Percentiles rank a stretch among this genome's conserved stretches.
Evolutionary conservation across 352 stramenopile genomes (phyloP).

Genomic region (Pythium periplocum): DNA sequence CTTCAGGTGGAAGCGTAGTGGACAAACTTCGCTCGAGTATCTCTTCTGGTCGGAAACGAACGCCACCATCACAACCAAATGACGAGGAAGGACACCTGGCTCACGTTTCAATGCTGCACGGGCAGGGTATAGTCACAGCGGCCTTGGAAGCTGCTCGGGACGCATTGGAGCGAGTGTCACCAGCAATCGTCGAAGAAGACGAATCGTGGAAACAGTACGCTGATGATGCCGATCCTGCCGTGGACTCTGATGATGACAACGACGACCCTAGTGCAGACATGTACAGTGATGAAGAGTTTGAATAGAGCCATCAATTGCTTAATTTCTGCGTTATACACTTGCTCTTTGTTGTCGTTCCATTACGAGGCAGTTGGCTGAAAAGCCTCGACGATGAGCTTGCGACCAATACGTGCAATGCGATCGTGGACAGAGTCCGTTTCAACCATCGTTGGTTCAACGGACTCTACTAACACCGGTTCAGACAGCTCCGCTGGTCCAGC

Average conservation of each 20-base stretch:
- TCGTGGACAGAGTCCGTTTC: slow-evolving; percentile 26
- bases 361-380: slow-evolving; percentile 18
- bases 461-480: too few species aligned
- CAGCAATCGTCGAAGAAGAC: slow-evolving; percentile 13
- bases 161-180: not conserved
- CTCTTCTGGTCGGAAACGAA: slow-evolving; percentile 21
- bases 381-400: slow-evolving; percentile 62
- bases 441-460: not conserved
- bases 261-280: slow-evolving; percentile 14
- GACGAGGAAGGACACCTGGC: not conserved
- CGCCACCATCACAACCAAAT: not conserved
- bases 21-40: slow-evolving; percentile 45
- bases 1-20: slow-evolving; percentile 24
- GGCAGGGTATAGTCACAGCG: slow-evolving; percentile 8
- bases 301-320: slow-evolving; percentile 5
- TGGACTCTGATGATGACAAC: slow-evolving; percentile 14
- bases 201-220: slow-evolving; percentile 16
- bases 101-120: not conserved
- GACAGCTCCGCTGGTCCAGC: too few species aligned
- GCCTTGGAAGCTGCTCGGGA: slow-evolving; percentile 13
- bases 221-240: slow-evolving; percentile 5
- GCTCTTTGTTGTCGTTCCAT: not conserved
- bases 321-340: slow-evolving; percentile 1
- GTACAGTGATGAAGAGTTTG: slow-evolving; percentile 57
- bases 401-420: slow-evolving; percentile 65